phyloP scores from a whole-genome alignment of 1,284 basidiomycete species.

The Phellinidium pouzarii region DNA sequence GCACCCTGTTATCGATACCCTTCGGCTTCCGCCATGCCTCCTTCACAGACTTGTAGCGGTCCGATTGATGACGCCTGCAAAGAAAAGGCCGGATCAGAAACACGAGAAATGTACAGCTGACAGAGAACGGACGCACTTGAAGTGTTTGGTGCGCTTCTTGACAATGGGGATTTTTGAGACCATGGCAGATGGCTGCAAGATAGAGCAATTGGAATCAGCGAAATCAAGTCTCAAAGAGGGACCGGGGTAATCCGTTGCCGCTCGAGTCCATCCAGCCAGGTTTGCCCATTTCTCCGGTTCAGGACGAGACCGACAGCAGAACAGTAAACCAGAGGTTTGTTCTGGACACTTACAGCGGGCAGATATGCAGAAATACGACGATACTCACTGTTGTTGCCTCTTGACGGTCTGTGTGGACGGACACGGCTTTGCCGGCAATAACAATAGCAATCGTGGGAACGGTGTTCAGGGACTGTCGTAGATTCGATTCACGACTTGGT shows the following conservation, averaged over 20 bases:
- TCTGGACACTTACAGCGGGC: background rate
- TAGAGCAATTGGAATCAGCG: background rate
- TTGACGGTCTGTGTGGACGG: slow-evolving; percentile 1
- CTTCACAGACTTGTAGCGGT: slow-evolving; percentile 92
- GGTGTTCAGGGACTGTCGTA: background rate
- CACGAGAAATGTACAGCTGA: slow-evolving; percentile 3
- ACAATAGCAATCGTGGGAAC: background rate
- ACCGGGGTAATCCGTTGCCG: slow-evolving; percentile 25
- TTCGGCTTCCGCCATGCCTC: slow-evolving; percentile 98
- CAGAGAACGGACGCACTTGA: slow-evolving; percentile 67
- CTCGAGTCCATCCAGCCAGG: slow-evolving; percentile 28
- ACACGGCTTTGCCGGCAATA: background rate
- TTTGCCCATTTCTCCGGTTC: background rate
- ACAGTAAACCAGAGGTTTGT: no score
- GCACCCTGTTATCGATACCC: slow-evolving; percentile 94
- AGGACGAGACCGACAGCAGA: background rate
- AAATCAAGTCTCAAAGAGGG: background rate
- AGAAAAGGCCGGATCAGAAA: slow-evolving; percentile 23
- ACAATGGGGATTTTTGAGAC: slow-evolving; percentile 84
- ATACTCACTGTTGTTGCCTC: slow-evolving; percentile 6
- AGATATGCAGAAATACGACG: background rate
- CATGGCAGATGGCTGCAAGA: slow-evolving; percentile 49
- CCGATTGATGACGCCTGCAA: slow-evolving; percentile 89
- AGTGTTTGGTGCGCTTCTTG: slow-evolving; percentile 93
- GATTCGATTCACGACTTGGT: background rate